Evolutionary conservation across 768 basidiomycete genomes (phyloP).

Genomic region (Boletellus ananas): DNA sequence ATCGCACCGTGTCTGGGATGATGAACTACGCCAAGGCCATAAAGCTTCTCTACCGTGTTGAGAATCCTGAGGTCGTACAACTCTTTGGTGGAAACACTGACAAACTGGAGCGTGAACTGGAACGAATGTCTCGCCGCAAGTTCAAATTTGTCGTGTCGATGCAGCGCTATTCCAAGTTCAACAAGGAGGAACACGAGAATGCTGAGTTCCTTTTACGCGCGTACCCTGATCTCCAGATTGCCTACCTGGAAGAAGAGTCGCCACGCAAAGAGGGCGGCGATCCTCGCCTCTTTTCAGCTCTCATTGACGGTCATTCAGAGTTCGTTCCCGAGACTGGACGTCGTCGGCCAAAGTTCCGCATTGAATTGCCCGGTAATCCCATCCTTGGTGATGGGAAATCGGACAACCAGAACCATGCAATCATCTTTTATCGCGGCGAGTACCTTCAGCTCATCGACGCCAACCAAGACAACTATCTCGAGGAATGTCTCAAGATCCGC

Average conservation of each 20-base stretch:
- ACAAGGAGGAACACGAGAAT: conserved; percentile 98
- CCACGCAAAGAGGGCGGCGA: conserved; percentile 93
- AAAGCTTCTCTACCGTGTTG: conserved; percentile 98
- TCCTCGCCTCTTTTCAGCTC: conserved; percentile 88
- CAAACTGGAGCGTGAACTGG: conserved; percentile 91
- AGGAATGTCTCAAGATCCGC: conserved; percentile 98
- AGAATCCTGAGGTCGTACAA: conserved; percentile 99
- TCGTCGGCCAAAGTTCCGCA: conserved; percentile 93
- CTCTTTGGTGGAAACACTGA: conserved; percentile 97
- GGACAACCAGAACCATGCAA: conserved; percentile 99
- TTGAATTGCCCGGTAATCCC: conserved; percentile 97
- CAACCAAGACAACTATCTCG: conserved; percentile 99
- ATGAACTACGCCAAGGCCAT: conserved; percentile 99
- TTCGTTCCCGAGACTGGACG: conserved; percentile 86
- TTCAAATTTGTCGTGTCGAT: conserved; percentile 99
- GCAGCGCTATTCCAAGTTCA: conserved; percentile 99
- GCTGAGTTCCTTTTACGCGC: conserved; percentile 96
- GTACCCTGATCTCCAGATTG: conserved; percentile 97
- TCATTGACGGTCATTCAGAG: conserved; percentile 98
- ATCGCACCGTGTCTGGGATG: conserved; percentile 98
- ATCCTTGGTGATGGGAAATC: conserved; percentile 99
- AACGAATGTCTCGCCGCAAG: conserved; percentile 96
- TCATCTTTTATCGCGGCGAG: conserved; percentile 99
- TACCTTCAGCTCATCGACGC: conserved; percentile 99
- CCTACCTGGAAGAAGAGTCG: conserved; percentile 96